These are phyloP conservation scores for Sphagnurus paluster DNA, from an alignment of 1,284 basidiomycete species.

Conservation along the genomic window DNA sequence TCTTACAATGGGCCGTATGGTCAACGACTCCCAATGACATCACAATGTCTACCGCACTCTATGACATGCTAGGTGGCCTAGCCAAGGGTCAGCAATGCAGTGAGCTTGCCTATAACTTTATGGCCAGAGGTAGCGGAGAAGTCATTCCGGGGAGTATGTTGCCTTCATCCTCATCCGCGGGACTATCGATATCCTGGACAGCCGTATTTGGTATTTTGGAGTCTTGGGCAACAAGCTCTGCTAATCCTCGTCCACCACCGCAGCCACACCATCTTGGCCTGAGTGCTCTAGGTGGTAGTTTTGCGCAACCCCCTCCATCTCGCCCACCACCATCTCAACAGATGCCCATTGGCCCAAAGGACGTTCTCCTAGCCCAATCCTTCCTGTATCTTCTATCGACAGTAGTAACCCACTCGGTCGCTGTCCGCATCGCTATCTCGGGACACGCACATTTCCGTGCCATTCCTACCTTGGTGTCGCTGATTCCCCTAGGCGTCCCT, in stretches of 20 bases:
- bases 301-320: conserved; percentile 33
- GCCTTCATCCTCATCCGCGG: conserved; percentile 37
- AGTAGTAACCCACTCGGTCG: conserved; percentile 77
- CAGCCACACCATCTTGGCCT: conserved; percentile 22
- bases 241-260: conserved; percentile 29
- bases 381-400: conserved; percentile 83
- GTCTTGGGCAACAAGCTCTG: conserved; percentile 39
- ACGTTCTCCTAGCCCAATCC: conserved; percentile 76
- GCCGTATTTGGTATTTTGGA: conserved; percentile 46
- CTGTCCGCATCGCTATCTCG: conserved; percentile 79
- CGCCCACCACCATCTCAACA: conserved; percentile 43
- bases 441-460: conserved; percentile 79
- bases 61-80: conserved; percentile 87
- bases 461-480: conserved; percentile 75
- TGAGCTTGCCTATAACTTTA: conserved; percentile 83
- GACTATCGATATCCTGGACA: conserved; percentile 46
- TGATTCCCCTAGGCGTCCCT: conserved; percentile 80
- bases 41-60: conserved; percentile 77
- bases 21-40: conserved; percentile 74
- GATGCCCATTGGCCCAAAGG: conserved; percentile 66
- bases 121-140: conserved; percentile 67
- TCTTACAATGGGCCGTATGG: conserved; percentile 88
- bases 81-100: conserved; percentile 84
- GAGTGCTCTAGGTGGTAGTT: conserved; percentile 25
- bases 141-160: conserved; percentile 56